phyloP scores from a whole-genome alignment of 202 grass and related monocot species.

The Brachypodium distachyon region DNA sequence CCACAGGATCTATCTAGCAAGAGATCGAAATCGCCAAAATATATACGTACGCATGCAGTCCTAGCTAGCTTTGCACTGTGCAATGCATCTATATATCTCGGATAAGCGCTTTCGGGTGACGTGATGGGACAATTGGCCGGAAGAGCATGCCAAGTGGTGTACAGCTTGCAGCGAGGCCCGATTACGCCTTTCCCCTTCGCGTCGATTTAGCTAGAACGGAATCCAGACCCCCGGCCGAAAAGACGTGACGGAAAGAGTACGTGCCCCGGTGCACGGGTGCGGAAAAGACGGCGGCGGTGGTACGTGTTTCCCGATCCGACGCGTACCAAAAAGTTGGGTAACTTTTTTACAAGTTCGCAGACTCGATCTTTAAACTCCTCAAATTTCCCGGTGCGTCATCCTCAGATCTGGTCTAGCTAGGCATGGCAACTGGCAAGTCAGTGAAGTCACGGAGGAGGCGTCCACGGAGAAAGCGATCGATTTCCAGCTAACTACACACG shows the following conservation, averaged over 20 bases:
- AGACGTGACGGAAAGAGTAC: neutral
- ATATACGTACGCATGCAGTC: neutral
- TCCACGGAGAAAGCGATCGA: no score
- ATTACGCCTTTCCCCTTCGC: neutral
- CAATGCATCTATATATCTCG: neutral
- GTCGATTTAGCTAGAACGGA: neutral
- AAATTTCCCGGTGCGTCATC: no score
- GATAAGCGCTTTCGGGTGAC: neutral
- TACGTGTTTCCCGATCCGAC: neutral
- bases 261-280: neutral
- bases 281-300: neutral
- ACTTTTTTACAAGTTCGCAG: no score
- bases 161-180: slow-evolving; percentile 1
- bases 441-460: no score
- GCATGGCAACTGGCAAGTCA: no score
- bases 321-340: no score
- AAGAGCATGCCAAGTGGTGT: neutral
- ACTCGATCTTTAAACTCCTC: no score
- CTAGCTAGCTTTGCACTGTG: neutral
- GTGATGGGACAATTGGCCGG: neutral
- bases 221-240: neutral
- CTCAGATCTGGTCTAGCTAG: no score
- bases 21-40: no score
- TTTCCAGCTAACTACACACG: no score
- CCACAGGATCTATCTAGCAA: neutral